phyloP scores from a whole-genome alignment of 148 eudicot genomes.

The Vaccinium myrtillus region DNA sequence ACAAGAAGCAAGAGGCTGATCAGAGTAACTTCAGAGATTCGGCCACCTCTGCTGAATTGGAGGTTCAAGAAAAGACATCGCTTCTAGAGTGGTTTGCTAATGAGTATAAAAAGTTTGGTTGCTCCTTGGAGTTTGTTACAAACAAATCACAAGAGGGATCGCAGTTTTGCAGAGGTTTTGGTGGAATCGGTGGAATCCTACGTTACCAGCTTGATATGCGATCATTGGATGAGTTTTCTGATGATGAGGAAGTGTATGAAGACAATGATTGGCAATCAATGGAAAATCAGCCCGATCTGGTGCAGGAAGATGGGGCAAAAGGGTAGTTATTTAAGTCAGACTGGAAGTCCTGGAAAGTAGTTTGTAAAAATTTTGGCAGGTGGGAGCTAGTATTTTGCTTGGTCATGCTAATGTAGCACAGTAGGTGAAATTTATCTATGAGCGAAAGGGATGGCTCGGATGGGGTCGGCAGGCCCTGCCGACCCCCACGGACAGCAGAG shows the following conservation, averaged over 20 bases:
- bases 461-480: no score
- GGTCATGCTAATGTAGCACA: no score
- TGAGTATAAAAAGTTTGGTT: conserved; percentile 25
- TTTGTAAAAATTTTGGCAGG: no score
- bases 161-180: conserved; percentile 32
- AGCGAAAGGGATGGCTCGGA: no score
- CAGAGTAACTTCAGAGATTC: conserved; percentile 26
- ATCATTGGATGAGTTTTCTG: conserved; percentile 30
- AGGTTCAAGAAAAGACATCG: conserved; percentile 28
- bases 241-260: conserved; percentile 23
- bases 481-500: no score
- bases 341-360: no score
- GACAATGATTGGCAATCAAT: no score
- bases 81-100: conserved; percentile 35
- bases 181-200: conserved; percentile 31
- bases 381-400: no score
- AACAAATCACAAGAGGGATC: conserved; percentile 33
- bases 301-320: conserved; percentile 22
- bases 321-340: no score
- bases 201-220: conserved; percentile 34
- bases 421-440: no score
- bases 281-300: conserved; percentile 13
- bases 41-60: conserved; percentile 21
- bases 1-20: conserved; percentile 27
- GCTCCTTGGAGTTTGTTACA: conserved; percentile 29